These are phyloP conservation scores for Scalesia atractyloides DNA, from an alignment of 129 eudicot species.

Conservation along the genomic window DNA sequence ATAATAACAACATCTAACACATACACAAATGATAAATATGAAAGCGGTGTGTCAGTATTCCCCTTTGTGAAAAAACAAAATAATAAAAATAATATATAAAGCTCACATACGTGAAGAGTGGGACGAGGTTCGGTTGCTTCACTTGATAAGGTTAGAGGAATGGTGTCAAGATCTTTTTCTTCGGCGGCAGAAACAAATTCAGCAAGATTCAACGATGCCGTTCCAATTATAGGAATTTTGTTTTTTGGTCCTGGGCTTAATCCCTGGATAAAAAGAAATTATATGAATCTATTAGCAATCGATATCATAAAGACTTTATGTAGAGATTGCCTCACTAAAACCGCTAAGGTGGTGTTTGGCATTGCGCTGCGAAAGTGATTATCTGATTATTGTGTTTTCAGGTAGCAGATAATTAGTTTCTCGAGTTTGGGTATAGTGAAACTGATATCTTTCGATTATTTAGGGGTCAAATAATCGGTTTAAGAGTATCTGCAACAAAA, in stretches of 20 bases:
- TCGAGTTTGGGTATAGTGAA: neutral
- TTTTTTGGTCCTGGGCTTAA: constrained; percentile 60
- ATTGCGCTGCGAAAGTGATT: constrained; percentile 1
- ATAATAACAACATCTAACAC: neutral
- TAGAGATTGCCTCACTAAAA: constrained; percentile 1
- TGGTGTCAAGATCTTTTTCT: constrained; percentile 57
- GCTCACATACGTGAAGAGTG: constrained; percentile 53
- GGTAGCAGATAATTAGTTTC: neutral
- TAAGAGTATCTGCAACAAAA: neutral
- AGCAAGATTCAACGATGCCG: constrained; percentile 78
- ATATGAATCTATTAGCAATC: neutral
- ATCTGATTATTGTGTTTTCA: neutral
- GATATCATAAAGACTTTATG: constrained; percentile 11
- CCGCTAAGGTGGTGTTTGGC: neutral
- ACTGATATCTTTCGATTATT: neutral
- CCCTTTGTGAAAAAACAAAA: neutral
- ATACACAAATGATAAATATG: neutral
- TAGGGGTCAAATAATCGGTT: neutral
- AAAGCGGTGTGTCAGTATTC: neutral
- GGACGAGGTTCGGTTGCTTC: constrained; percentile 52
- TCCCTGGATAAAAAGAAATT: constrained; percentile 42
- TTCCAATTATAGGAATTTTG: constrained; percentile 62
- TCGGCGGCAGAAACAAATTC: constrained; percentile 63
- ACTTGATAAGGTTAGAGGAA: constrained; percentile 61
- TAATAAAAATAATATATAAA: neutral